Evolutionary conservation across 2,329 filamentous ascomycete species (phyloP).

Genomic region (Pseudocercospora eumusae): DNA sequence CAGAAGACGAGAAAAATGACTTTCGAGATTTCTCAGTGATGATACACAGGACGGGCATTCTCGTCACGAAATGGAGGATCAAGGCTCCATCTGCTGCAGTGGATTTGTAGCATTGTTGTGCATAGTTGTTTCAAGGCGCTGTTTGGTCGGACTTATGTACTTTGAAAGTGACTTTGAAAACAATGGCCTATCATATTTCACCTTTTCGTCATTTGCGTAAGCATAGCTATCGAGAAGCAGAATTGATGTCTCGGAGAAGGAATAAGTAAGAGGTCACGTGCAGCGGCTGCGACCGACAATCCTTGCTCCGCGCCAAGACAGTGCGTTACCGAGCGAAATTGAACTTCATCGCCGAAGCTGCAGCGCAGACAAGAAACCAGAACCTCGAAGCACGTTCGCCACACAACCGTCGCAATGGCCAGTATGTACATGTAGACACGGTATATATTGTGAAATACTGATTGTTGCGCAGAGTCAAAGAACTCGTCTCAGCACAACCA

Average conservation of each 20-base stretch:
- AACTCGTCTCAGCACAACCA: constrained; percentile 99
- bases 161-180: constrained; percentile 27
- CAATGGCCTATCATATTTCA: constrained; percentile 5
- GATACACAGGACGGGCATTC: constrained; percentile 27
- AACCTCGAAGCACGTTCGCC: constrained; percentile 24
- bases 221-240: background rate
- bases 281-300: background rate
- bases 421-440: too few relatives aligned
- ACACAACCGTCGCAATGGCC: constrained; percentile 60
- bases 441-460: too few relatives aligned
- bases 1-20: constrained; percentile 18
- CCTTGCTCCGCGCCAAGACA: background rate
- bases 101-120: constrained; percentile 29
- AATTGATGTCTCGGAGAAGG: background rate
- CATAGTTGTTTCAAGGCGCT: constrained; percentile 28
- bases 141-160: constrained; percentile 30
- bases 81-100: constrained; percentile 21
- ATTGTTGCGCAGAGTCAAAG: constrained; percentile 78
- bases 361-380: constrained; percentile 8
- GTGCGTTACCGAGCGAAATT: background rate
- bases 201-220: background rate
- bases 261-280: background rate
- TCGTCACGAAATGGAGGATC: constrained; percentile 21
- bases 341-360: constrained; percentile 10
- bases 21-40: constrained; percentile 22